A percentile compares a stretch with the other conserved stretches of the same genome.
Evolutionary conservation across 768 basidiomycete species (phyloP).

Genomic region (Pleurotus djamor): DNA sequence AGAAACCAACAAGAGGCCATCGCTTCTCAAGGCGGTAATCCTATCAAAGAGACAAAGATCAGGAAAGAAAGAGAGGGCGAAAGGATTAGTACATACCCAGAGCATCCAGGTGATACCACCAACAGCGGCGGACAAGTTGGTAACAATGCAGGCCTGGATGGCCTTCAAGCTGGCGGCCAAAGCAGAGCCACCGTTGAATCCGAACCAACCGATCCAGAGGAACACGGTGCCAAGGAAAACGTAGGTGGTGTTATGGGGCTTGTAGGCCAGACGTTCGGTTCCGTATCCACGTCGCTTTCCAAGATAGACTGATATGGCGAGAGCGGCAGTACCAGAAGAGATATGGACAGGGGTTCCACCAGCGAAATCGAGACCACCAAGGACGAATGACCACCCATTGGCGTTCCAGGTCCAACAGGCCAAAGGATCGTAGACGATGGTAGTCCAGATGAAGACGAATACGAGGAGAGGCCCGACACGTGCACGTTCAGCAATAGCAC

Average conservation of each 20-base stretch:
- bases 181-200: conserved; percentile 92
- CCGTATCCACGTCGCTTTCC: conserved; percentile 92
- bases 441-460: conserved; percentile 90
- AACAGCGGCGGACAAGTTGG: conserved; percentile 89
- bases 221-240: conserved; percentile 92
- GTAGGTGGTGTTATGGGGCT: conserved; percentile 90
- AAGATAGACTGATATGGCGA: conserved; percentile 89
- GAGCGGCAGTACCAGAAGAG: conserved; percentile 86
- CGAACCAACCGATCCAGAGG: conserved; percentile 97
- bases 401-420: conserved; percentile 97
- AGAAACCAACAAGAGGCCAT: conserved; percentile 94
- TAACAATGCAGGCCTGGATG: conserved; percentile 86
- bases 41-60: conserved; percentile 20
- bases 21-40: conserved; percentile 93
- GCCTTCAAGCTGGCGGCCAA: conserved; percentile 88
- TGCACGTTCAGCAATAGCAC: conserved; percentile 89
- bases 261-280: conserved; percentile 88
- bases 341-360: conserved; percentile 98
- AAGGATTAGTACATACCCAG: conserved; percentile 46
- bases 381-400: conserved; percentile 69
- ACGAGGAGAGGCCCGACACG: conserved; percentile 84
- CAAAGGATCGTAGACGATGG: conserved; percentile 89
- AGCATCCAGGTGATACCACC: conserved; percentile 93
- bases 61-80: not conserved
- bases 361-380: conserved; percentile 90